Conservation (phyloP, 768 basidiomycete genomes). For the Kondoa subrosea region DNA sequence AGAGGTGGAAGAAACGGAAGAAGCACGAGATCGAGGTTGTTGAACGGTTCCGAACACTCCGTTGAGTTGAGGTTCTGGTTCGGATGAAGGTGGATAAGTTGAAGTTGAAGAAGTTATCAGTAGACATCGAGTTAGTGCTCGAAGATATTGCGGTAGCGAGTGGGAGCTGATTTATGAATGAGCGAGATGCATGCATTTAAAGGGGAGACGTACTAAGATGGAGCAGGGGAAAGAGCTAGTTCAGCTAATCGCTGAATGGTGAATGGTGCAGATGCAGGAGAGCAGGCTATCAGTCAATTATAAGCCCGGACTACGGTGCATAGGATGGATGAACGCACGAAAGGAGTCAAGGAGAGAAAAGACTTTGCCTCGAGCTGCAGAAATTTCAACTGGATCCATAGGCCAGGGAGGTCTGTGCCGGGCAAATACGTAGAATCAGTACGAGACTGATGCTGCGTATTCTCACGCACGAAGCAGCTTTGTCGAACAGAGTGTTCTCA, state of each 20-base stretch:
- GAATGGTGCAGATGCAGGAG: not conserved
- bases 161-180: no score
- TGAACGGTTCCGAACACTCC: not conserved
- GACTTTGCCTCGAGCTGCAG: not conserved
- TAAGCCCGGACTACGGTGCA: no score
- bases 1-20: slow-evolving; percentile 9
- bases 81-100: not conserved
- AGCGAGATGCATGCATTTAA: no score
- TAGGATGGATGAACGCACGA: no score
- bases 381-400: not conserved
- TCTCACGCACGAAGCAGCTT: not conserved
- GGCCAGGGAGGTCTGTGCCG: not conserved
- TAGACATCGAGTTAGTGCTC: not conserved
- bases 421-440: not conserved
- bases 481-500: not conserved
- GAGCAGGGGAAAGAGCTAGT: not conserved
- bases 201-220: no score
- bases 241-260: slow-evolving; percentile 1
- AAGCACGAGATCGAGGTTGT: not conserved
- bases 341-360: not conserved
- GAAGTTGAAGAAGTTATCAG: not conserved
- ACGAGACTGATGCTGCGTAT: not conserved
- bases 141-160: not conserved
- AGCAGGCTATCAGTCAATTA: no score
- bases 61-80: not conserved